Conservation (phyloP, 1,139 yeast genomes). For the Tardiomyces digboiensis region DNA sequence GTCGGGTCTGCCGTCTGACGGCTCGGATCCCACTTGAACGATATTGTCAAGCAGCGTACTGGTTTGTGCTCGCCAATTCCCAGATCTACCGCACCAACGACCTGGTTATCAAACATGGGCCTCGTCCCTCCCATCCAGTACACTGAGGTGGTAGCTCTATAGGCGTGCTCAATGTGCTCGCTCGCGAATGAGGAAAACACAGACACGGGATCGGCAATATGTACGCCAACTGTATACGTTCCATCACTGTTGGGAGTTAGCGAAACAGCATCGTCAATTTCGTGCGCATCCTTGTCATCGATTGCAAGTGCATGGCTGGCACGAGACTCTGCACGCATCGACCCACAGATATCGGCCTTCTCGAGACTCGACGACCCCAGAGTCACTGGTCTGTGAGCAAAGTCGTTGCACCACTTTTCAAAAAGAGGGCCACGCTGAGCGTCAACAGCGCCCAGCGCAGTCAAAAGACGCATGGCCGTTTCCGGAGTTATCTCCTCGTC, state of each 20-base stretch:
- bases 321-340: conserved; percentile 13
- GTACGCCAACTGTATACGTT: conserved; percentile 45
- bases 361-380: too few relatives aligned
- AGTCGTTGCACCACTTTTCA: not conserved
- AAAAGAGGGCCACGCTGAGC: not conserved
- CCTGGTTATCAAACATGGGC: conserved; percentile 46
- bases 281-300: conserved; percentile 72
- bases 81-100: not conserved
- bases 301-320: conserved; percentile 53
- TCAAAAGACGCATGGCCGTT: not conserved
- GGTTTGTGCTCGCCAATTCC: not conserved
- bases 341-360: too few relatives aligned
- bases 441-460: not conserved
- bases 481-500: not conserved
- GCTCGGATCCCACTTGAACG: conserved; percentile 1
- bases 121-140: conserved; percentile 62
- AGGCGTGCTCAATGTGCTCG: conserved; percentile 47
- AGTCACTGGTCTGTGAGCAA: not conserved
- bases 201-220: conserved; percentile 75
- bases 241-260: conserved; percentile 30
- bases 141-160: conserved; percentile 52
- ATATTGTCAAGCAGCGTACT: not conserved
- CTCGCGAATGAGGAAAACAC: conserved; percentile 44
- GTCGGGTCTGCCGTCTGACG: not conserved
- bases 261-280: conserved; percentile 87